Percentiles rank a stretch among this genome's conserved stretches.
These are phyloP conservation scores for Termitomyces titanicus DNA, from an alignment of 768 basidiomycete genomes.

Conservation along the genomic window DNA sequence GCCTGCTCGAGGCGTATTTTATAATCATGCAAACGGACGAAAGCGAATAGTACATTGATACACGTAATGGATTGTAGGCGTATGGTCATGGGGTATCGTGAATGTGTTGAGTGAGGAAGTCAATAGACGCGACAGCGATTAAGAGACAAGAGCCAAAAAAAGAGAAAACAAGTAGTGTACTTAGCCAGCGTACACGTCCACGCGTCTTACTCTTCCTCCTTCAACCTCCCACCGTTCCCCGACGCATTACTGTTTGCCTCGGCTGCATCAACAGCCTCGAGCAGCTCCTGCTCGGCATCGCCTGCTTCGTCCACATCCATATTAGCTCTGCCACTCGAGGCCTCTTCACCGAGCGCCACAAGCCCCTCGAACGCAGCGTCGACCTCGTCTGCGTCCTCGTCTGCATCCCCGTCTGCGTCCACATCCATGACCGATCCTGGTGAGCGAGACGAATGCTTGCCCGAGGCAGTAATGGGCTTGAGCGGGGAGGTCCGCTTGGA, in stretches of 20 bases:
- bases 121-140: not conserved
- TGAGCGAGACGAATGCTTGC: constrained; percentile 10
- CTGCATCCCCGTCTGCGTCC: constrained; percentile 29
- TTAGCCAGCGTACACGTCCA: not conserved
- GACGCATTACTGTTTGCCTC: constrained; percentile 37
- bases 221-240: constrained; percentile 19
- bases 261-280: constrained; percentile 50
- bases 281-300: constrained; percentile 42
- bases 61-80: not conserved
- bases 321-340: not conserved
- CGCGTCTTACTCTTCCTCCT: constrained; percentile 16
- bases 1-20: not conserved
- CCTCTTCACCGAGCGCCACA: constrained; percentile 11
- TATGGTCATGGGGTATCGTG: constrained; percentile 2
- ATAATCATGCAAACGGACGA: not conserved
- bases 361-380: constrained; percentile 23
- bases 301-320: constrained; percentile 18
- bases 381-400: constrained; percentile 33
- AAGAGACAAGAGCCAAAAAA: not conserved
- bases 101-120: not conserved
- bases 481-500: constrained; percentile 5
- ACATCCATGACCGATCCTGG: constrained; percentile 18
- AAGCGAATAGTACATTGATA: constrained; percentile 4
- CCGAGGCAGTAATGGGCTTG: constrained; percentile 11
- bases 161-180: not conserved